Base-by-base conservation (phyloP, 352 stramenopile species). In the Pythium chondricola region DNA sequence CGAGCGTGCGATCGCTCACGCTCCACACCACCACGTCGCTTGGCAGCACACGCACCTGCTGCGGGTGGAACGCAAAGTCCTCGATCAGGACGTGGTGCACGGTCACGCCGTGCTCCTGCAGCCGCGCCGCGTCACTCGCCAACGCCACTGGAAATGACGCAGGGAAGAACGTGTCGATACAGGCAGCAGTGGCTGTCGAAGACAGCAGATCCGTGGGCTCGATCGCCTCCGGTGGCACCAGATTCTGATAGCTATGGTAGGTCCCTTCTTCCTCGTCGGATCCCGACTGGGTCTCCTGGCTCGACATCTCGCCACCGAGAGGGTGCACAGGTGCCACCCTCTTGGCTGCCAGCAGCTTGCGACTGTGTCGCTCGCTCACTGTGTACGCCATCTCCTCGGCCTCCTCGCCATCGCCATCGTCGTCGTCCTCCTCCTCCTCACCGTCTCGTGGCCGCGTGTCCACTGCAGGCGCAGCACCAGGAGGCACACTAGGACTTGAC, bases 271-370 rank as follows among this genome's bases (percentile, higher is more conserved):
- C 72, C 35, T 85, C 72, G 25, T 57, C 49, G 1, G 75, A 87
- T 14, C 71, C 75, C 3, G 71, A 81, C 53, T 88, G 76, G 14
- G 76, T 88, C 45, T 88, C 76, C 39, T 88, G 76, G 31, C 76
- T 88, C 14, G 76, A 88, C 16, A 65, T 36, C 60, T 71, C 4
- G 27, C 40, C 18, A 39, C 22, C 7, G 54, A 40, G 11, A 16
- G n/a, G n/a, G 11, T 20, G 35, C 6, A 21, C 11, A 6, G 17
- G 35, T 6, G n/a, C 11, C 8, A 65, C 35, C 6, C 31, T 43
- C 42, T 66, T 55, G n/a, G 43, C 60, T 2, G 66, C 61, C 33
- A 72, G 57, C 6, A 66, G 44, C 48, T 86, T 86, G 14, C 62
- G 59, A 14, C 41, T 31, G 16, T 68, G 60, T 22, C 72, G 65